phyloP scores from a whole-genome alignment of 495 filamentous ascomycete genomes.

The Lindgomyces ingoldianus region DNA sequence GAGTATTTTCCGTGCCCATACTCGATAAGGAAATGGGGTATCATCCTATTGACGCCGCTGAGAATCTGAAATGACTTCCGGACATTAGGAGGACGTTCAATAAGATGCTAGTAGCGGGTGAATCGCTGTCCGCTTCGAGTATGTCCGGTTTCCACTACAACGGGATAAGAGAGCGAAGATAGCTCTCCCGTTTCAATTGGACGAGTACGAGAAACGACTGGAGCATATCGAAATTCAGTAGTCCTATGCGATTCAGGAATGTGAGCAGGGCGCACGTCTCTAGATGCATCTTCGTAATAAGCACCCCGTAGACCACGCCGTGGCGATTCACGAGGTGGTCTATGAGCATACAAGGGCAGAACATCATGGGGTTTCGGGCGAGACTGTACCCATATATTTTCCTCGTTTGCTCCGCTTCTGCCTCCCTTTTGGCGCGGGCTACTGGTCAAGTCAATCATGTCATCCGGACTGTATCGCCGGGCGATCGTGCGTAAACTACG shows the following conservation, averaged over 20 bases:
- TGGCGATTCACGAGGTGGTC: not conserved
- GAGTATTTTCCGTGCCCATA: not conserved
- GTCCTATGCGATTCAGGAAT: not conserved
- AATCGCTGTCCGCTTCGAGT: not conserved
- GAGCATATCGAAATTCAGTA: not conserved
- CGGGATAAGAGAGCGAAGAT: not conserved
- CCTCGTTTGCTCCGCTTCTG: not conserved
- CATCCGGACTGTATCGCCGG: not conserved
- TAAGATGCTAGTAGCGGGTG: no score
- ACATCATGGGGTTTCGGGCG: not conserved
- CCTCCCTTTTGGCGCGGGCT: not conserved
- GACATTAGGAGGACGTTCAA: no score
- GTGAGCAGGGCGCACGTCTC: not conserved
- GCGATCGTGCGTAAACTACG: not conserved
- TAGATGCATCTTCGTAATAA: not conserved
- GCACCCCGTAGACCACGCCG: not conserved
- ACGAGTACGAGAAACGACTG: not conserved
- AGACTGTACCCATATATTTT: not conserved
- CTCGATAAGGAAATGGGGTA: not conserved
- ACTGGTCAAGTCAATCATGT: not conserved
- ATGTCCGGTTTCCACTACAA: not conserved
- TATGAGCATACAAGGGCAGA: not conserved
- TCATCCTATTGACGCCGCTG: not conserved
- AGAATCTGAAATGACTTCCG: no score
- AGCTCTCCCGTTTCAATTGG: not conserved